phyloP scores from a whole-genome alignment of 2,329 filamentous ascomycete species.

The Cadophora gregata region DNA sequence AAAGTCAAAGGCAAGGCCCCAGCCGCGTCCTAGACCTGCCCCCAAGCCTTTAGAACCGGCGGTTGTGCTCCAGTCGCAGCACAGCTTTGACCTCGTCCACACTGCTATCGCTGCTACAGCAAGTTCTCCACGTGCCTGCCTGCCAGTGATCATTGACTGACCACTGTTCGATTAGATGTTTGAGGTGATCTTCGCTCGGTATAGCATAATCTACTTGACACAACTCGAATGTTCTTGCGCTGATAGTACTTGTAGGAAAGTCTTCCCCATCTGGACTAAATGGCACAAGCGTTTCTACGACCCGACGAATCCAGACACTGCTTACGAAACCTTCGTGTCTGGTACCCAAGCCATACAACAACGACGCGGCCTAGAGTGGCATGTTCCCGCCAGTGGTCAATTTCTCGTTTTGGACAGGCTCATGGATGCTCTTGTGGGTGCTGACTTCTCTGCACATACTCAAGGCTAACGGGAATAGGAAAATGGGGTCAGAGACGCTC shows the following conservation, averaged over 20 bases:
- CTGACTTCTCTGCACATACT: neutral
- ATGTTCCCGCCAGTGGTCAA: conserved; percentile 10
- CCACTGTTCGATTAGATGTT: neutral
- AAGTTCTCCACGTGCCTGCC: neutral
- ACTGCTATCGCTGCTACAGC: conserved; percentile 5
- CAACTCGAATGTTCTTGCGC: neutral
- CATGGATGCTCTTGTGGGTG: conserved; percentile 6
- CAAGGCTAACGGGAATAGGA: conserved; percentile 7
- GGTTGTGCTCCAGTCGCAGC: neutral
- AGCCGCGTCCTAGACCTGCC: neutral
- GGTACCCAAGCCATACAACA: neutral
- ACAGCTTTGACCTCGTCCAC: conserved; percentile 1
- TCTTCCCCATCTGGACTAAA: conserved; percentile 2
- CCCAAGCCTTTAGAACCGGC: neutral
- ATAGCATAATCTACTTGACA: neutral
- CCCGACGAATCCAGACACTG: conserved; percentile 2
- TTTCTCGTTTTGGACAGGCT: conserved; percentile 7
- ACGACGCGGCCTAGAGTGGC: conserved; percentile 1
- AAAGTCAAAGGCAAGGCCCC: neutral
- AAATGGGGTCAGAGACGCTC: conserved; percentile 14
- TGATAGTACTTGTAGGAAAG: neutral
- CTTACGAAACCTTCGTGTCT: conserved; percentile 12
- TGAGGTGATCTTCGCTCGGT: conserved; percentile 7
- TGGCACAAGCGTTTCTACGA: conserved; percentile 10
- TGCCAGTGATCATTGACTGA: neutral